A percentile compares a stretch with the other conserved stretches of the same genome.
These are phyloP conservation scores for Russula ochroleuca DNA, from an alignment of 768 basidiomycete species.

Conservation along the genomic window DNA sequence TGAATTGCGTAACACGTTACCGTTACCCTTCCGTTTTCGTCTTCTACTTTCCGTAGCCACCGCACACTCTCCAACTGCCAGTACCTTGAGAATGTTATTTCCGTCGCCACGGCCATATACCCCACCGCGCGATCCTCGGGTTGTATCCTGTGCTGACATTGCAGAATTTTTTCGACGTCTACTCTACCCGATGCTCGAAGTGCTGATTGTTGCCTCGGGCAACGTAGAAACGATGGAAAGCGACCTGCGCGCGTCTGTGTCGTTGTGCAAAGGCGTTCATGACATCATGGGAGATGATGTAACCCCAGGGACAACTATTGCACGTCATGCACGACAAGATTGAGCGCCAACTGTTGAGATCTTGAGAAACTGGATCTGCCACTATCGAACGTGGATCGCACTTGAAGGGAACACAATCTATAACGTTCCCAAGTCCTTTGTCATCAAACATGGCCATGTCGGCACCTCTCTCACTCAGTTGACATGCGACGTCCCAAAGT, in stretches of 20 bases:
- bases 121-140: slow-evolving; percentile 25
- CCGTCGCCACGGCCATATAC: no score
- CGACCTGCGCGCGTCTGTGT: slow-evolving; percentile 74
- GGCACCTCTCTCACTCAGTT: slow-evolving; percentile 86
- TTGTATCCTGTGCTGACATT: slow-evolving; percentile 52
- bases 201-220: slow-evolving; percentile 80
- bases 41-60: not conserved
- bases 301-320: slow-evolving; percentile 41
- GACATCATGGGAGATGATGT: slow-evolving; percentile 58
- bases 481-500: slow-evolving; percentile 87
- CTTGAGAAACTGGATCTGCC: no score
- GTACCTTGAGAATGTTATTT: no score
- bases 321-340: no score
- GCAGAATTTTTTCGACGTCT: slow-evolving; percentile 85
- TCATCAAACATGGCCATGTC: slow-evolving; percentile 94
- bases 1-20: no score
- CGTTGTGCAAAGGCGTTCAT: slow-evolving; percentile 93
- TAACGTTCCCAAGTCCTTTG: slow-evolving; percentile 80
- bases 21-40: not conserved
- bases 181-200: slow-evolving; percentile 88
- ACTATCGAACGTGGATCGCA: no score
- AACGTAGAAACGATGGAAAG: slow-evolving; percentile 88
- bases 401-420: slow-evolving; percentile 50
- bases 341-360: no score
- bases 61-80: no score